A percentile compares a stretch with the other conserved stretches of the same genome.
Evolutionary conservation across 495 filamentous ascomycete species (phyloP).

Genomic region (Darksidea phi): DNA sequence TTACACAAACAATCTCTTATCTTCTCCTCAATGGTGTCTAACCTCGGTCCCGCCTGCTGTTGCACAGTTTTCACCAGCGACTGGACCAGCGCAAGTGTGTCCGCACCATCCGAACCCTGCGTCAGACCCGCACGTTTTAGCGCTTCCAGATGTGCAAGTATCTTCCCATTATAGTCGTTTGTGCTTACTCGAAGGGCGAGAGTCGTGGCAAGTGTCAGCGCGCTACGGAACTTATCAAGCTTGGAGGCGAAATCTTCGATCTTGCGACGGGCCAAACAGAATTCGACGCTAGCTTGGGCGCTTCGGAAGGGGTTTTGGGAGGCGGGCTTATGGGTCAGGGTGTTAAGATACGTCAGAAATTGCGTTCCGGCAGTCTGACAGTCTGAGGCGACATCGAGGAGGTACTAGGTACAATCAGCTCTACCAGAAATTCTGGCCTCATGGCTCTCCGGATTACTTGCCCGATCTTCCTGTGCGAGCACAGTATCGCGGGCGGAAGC

Average conservation of each 20-base stretch:
- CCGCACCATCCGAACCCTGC: background rate
- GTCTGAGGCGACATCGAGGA: background rate
- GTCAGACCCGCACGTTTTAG: background rate
- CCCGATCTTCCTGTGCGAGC: conserved; percentile 2
- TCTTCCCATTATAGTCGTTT: background rate
- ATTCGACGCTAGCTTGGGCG: background rate
- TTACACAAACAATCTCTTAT: background rate
- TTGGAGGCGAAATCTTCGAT: background rate
- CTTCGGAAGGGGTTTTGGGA: background rate
- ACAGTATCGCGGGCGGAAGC: background rate
- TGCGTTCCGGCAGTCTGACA: background rate
- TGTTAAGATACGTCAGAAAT: background rate
- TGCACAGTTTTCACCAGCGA: background rate
- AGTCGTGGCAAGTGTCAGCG: background rate
- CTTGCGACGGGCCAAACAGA: background rate
- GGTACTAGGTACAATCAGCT: background rate
- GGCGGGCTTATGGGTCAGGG: background rate
- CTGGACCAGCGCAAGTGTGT: background rate
- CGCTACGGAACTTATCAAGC: conserved; percentile 1
- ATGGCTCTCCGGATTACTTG: background rate
- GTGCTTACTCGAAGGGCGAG: conserved; percentile 6
- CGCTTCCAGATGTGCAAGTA: background rate
- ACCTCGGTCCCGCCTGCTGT: background rate
- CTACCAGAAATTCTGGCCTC: background rate
- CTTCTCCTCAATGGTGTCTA: background rate